Evolutionary conservation across 1,139 yeast species (phyloP).

Genomic region (Kazachstania sp.): DNA sequence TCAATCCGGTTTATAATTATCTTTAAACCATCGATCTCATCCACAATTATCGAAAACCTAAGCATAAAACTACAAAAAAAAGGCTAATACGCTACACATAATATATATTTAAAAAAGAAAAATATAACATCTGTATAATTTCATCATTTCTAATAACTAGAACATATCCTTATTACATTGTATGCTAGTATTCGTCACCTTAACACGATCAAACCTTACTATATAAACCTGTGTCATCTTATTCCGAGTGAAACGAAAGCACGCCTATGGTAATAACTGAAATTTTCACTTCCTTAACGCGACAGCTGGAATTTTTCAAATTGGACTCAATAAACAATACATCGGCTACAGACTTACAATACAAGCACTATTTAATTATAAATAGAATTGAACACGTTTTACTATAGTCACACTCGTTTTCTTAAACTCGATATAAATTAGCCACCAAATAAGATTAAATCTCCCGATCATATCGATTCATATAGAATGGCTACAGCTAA

Average conservation of each 20-base stretch:
- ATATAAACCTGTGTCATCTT: background rate
- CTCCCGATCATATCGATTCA: background rate
- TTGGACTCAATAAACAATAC: no score
- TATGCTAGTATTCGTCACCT: no score
- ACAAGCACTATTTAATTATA: background rate
- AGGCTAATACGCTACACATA: background rate
- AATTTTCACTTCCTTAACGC: background rate
- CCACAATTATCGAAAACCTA: background rate
- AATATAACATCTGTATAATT: no score
- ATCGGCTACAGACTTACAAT: background rate
- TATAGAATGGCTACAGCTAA: constrained; percentile 5
- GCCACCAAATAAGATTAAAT: background rate
- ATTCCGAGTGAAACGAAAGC: no score
- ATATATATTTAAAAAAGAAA: background rate
- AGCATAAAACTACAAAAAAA: background rate
- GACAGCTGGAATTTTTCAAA: no score
- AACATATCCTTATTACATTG: background rate
- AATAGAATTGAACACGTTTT: background rate
- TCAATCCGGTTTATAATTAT: constrained; percentile 38
- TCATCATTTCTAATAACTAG: no score
- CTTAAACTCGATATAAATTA: background rate
- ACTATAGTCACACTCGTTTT: background rate
- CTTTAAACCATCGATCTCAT: background rate
- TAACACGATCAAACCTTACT: no score
- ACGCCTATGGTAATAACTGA: background rate